A percentile compares a stretch with the other conserved stretches of the same genome.
Evolutionary conservation across 495 filamentous ascomycete genomes (phyloP).

Genomic region (Astrothelium macrocarpum): DNA sequence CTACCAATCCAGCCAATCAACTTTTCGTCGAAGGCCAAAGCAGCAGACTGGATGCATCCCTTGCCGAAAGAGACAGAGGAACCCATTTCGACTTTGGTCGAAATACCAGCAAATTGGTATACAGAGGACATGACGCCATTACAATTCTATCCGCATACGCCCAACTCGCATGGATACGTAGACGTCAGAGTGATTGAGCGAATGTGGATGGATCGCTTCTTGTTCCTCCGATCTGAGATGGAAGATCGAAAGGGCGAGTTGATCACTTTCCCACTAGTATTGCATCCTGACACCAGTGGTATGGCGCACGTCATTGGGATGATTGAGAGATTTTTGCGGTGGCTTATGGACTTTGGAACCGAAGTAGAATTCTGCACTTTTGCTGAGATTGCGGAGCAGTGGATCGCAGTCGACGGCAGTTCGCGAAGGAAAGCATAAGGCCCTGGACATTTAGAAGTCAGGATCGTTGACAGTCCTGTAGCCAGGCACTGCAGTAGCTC

Average conservation of each 20-base stretch:
- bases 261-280: constrained; percentile 40
- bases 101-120: constrained; percentile 48
- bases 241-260: constrained; percentile 24
- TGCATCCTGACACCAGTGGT: constrained; percentile 53
- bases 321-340: constrained; percentile 46
- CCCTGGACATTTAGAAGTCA: background rate
- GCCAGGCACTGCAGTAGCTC: too few relatives aligned
- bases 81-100: constrained; percentile 35
- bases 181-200: constrained; percentile 43
- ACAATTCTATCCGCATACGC: constrained; percentile 41
- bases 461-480: too few relatives aligned
- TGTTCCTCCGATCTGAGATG: constrained; percentile 25
- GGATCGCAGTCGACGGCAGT: constrained; percentile 15
- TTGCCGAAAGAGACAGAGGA: constrained; percentile 18
- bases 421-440: background rate
- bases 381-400: constrained; percentile 35
- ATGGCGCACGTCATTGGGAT: constrained; percentile 55
- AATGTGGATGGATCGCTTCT: constrained; percentile 47
- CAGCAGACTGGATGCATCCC: constrained; percentile 48
- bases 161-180: constrained; percentile 47
- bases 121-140: constrained; percentile 50
- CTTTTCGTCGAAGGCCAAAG: constrained; percentile 39
- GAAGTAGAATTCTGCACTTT: constrained; percentile 43
- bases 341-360: constrained; percentile 39
- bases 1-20: constrained; percentile 40